Evolutionary conservation across 1,284 basidiomycete species (phyloP), one percentile per base, ranked within the genome.

Genomic region (Flammula alnicola): DNA sequence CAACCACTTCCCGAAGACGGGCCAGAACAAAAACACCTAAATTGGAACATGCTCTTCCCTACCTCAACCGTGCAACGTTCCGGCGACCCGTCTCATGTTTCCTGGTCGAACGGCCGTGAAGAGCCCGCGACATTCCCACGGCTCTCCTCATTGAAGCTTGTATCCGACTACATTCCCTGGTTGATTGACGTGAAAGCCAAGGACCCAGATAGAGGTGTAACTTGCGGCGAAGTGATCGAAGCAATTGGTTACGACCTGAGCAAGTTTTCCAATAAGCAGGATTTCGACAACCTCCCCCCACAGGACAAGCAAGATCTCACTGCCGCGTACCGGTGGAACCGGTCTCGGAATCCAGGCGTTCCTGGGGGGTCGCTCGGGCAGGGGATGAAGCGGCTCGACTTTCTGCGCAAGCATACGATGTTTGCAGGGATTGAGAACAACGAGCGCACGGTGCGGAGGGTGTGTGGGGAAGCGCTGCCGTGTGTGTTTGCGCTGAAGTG

Each of bases 61-160:
- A 78, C 85, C 2, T 77, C 73, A 39, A 76, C 79, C 55, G 83
- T 83, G 46, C 80, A 80, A 55, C 80, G 81, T 46, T 86, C 85
- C 2, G 76, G 68, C 22, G 87, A 89, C 50, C 71, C 67, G 2
- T 40, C 69, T 1, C 73, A 78, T 33, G 70, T 79, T n/a, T 88
- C 87, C 0, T 91, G 88, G 88, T 72, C 77, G 6, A 72, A 67
- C 27, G 88, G 88, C 2, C 79, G 88, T 9, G 65, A 77, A n/a
- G 75, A 77, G 8, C 88, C 88, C n/a, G 88, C 86, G 0, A 88
- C 88, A 0, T 84, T 83, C 66, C 88, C 88, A 1, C 84, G 88
- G 17, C 57, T 88, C 1, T 71, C 76, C 1, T 62, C 70, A 4
- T 32, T 91, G 23, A 76, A 75, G 26, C 61, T 80, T 47, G 66